Base-by-base conservation (phyloP, 2,329 filamentous ascomycete genomes). In the Cytospora leucostoma region DNA sequence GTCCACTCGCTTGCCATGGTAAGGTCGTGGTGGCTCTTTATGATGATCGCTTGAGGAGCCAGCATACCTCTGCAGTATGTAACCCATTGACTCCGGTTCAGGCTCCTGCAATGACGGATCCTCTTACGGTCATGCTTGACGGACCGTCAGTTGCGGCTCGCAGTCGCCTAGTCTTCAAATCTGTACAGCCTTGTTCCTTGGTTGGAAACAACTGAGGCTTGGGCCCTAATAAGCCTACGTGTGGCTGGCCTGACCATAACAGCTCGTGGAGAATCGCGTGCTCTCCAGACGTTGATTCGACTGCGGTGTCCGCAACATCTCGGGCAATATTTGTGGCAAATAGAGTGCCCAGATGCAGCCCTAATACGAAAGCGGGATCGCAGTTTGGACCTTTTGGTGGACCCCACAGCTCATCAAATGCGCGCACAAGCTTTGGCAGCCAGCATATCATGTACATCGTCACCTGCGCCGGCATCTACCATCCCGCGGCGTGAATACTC, bases 341-440 rank as follows among this genome's bases (percentile, higher is more conserved):
- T 33, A 7, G 19, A 21, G 33, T 49, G 27, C 10, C 13, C 27
- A 57, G 38, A 13, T 35, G 40, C 27, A 12, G 33, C 27, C 37
- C 27, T 40, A 49, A 17, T 37, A 58, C 33, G 19, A 49, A 34
- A 58, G 19, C 33, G 56, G 35, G n/a, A 58, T 50, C 12, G 44
- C 44, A 13, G 38, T 47, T 34, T 13, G 55, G 40, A 5, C 54
- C 54, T 56, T 56, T 56, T 44, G 38, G 32, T n/a, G 21, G 21
- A 49, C 55, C 40, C 55, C 55, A 49, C 55, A 49, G 27, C 12
- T 57, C 55, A 40, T 57, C 35, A 34, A 17, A 57, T 57, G 32
- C 19, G 17, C 7, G 17, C 34, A 8, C 17, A 54, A 37, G 13
- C n/a, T n/a, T 12, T 6, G 15, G 17, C 40, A 40, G 37, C 37